Percentiles rank a stretch among this genome's conserved stretches.
phyloP scores from a whole-genome alignment of 2,329 filamentous ascomycete species.

The Exserohilum turcica region DNA sequence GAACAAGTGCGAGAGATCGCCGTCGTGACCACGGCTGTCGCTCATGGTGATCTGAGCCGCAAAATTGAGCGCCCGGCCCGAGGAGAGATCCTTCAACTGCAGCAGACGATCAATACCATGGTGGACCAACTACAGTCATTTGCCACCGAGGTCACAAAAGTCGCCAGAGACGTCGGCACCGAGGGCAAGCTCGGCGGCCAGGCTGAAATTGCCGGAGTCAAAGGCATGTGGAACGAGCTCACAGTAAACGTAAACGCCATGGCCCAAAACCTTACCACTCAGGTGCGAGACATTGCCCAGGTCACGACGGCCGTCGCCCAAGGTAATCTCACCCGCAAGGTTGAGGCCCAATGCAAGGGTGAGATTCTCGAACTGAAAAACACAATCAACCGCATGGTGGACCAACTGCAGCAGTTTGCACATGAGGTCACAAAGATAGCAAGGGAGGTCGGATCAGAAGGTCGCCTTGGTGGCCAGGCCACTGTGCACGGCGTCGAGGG shows the following conservation, averaged over 20 bases:
- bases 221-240: slow-evolving; percentile 70
- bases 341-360: slow-evolving; percentile 58
- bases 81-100: slow-evolving; percentile 92
- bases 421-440: slow-evolving; percentile 60
- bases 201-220: slow-evolving; percentile 67
- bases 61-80: slow-evolving; percentile 94
- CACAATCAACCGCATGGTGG: slow-evolving; percentile 61
- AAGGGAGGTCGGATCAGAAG: slow-evolving; percentile 59
- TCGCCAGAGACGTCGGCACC: slow-evolving; percentile 67
- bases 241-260: slow-evolving; percentile 62
- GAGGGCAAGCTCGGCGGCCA: slow-evolving; percentile 68
- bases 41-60: slow-evolving; percentile 89
- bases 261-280: slow-evolving; percentile 59
- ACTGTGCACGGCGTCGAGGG: slow-evolving; percentile 60
- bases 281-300: slow-evolving; percentile 60
- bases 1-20: slow-evolving; percentile 98
- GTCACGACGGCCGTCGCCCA: slow-evolving; percentile 59
- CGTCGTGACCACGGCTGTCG: slow-evolving; percentile 93
- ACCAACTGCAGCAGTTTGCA: slow-evolving; percentile 58
- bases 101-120: slow-evolving; percentile 81
- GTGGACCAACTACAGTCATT: slow-evolving; percentile 70
- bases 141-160: slow-evolving; percentile 67
- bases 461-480: slow-evolving; percentile 57
- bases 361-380: slow-evolving; percentile 58
- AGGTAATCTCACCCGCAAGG: slow-evolving; percentile 58